These are phyloP conservation scores for Rhododendron griersonianum DNA, from an alignment of 148 eudicot genomes.

Conservation along the genomic window DNA sequence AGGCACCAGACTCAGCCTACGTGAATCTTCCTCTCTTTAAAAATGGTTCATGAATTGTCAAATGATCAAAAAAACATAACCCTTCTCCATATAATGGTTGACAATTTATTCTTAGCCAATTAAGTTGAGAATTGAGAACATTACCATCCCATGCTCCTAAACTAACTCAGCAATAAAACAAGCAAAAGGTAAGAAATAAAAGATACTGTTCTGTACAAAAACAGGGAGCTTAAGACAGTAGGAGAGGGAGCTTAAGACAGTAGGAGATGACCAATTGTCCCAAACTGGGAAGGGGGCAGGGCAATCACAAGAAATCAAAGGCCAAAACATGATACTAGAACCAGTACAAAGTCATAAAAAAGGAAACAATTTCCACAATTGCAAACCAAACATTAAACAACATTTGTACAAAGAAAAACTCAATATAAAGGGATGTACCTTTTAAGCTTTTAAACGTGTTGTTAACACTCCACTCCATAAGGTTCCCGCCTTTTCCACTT, in stretches of 20 bases:
- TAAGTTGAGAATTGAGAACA: neutral
- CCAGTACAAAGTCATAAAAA: neutral
- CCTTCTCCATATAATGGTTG: neutral
- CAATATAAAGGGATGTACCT: slow-evolving; percentile 24
- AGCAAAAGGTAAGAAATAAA: neutral
- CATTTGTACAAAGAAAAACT: neutral
- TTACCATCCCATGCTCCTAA: neutral
- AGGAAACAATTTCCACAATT: neutral
- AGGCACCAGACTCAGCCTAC: neutral
- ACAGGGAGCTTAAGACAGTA: neutral
- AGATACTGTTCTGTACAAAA: neutral
- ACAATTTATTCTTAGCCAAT: neutral
- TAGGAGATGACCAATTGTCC: neutral
- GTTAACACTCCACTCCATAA: slow-evolving; percentile 56
- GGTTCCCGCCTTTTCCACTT: slow-evolving; percentile 22
- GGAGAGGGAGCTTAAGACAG: neutral
- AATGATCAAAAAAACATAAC: neutral
- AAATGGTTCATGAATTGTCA: neutral
- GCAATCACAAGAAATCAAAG: neutral
- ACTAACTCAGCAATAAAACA: neutral
- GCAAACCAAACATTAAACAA: neutral
- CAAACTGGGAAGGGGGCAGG: neutral
- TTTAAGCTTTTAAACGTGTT: slow-evolving; percentile 42
- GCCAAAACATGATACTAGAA: neutral
- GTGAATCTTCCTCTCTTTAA: neutral